phyloP scores from a whole-genome alignment of 768 basidiomycete species.

The Strobilomyces echinocephalus region DNA sequence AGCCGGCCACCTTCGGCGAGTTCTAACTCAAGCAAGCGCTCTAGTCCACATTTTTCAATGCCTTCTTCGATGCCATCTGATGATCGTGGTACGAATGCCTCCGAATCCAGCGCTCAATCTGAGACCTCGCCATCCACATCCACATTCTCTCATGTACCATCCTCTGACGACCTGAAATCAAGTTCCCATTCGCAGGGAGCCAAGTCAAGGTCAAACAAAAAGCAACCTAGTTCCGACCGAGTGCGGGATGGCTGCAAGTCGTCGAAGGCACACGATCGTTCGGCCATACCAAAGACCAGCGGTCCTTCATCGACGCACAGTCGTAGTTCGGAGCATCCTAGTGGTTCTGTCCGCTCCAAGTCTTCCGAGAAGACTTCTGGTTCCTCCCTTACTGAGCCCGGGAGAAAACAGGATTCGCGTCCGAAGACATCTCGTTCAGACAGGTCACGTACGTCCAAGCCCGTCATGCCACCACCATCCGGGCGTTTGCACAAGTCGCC shows the following conservation, averaged over 20 bases:
- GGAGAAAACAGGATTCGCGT: constrained; percentile 6
- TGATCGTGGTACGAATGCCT: constrained; percentile 3
- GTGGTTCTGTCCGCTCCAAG: constrained; percentile 10
- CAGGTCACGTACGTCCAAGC: constrained; percentile 19
- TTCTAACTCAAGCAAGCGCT: constrained; percentile 25
- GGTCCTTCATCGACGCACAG: constrained; percentile 8
- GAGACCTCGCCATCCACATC: constrained; percentile 10
- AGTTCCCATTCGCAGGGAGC: constrained; percentile 13
- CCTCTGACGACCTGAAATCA: constrained; percentile 11
- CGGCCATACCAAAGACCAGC: constrained; percentile 9
- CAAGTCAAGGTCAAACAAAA: constrained; percentile 11
- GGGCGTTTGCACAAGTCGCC: constrained; percentile 17
- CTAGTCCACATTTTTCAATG: constrained; percentile 7
- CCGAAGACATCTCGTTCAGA: constrained; percentile 11
- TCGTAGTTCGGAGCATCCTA: constrained; percentile 10
- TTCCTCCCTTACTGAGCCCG: neutral
- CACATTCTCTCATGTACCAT: constrained; percentile 13
- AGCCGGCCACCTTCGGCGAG: constrained; percentile 31
- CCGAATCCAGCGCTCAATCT: constrained; percentile 12
- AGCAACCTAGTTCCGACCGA: constrained; percentile 16
- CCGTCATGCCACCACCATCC: constrained; percentile 29
- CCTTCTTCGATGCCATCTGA: constrained; percentile 14
- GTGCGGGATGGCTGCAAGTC: constrained; percentile 11
- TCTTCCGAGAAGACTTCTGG: constrained; percentile 11
- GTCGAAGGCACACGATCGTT: neutral